These are phyloP conservation scores for Leishmania mexicana DNA, from an alignment of 208 protist species.

Conservation along the genomic window DNA sequence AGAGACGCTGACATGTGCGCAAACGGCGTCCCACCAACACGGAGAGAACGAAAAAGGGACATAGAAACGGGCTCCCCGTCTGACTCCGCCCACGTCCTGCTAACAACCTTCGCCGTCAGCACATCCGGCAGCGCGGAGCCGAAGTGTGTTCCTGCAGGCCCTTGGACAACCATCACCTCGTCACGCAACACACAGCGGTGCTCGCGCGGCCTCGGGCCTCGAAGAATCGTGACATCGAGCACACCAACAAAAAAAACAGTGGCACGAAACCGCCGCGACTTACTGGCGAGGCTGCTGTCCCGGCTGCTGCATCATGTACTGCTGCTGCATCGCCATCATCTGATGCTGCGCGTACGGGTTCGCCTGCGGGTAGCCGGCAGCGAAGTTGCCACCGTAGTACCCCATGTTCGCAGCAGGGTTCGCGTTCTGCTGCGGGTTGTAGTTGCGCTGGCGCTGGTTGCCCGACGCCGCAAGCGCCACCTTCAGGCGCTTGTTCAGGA, in stretches of 20 bases:
- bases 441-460: conserved; percentile 60
- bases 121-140: background rate
- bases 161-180: background rate
- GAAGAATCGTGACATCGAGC: background rate
- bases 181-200: background rate
- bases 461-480: conserved; percentile 76
- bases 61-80: background rate
- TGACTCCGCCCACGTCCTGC: background rate
- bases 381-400: conserved; percentile 65
- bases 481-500: conserved; percentile 92
- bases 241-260: background rate
- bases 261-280: background rate
- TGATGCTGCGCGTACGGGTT: conserved; percentile 79
- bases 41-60: background rate
- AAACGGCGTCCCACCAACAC: background rate
- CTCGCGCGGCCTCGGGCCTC: background rate
- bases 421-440: conserved; percentile 25
- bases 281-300: conserved; percentile 48
- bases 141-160: background rate
- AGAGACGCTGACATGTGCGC: background rate
- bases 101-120: background rate
- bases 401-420: conserved; percentile 36
- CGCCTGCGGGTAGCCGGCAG: conserved; percentile 51
- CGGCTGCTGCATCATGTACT: conserved; percentile 54
- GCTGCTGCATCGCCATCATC: conserved; percentile 66